Evolutionary conservation across 1,284 basidiomycete genomes (phyloP).

Genomic region (Trametes pubescens): DNA sequence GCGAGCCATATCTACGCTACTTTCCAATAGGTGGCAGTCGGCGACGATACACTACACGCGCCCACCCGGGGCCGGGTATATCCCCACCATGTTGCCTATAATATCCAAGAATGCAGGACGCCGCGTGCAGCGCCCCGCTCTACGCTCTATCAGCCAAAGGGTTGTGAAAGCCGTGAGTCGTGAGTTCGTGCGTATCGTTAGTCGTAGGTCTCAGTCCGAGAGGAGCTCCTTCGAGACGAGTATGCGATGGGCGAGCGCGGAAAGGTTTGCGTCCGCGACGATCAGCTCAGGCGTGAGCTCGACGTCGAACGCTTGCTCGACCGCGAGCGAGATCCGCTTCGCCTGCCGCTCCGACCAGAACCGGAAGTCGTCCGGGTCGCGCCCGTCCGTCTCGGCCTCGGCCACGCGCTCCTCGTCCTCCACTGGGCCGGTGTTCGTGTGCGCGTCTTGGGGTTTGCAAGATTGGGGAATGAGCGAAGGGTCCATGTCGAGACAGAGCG

Average conservation of each 20-base stretch:
- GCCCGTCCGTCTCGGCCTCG: conserved; percentile 45
- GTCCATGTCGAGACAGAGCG: conserved; percentile 88
- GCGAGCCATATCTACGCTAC: too few relatives aligned
- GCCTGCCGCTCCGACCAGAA: conserved; percentile 95
- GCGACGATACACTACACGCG: not conserved
- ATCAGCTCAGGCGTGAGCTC: conserved; percentile 92
- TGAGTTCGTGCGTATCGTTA: not conserved
- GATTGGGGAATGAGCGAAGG: conserved; percentile 83
- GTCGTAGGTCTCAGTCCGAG: conserved; percentile 29
- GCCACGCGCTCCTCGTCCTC: conserved; percentile 29
- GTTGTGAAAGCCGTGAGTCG: not conserved
- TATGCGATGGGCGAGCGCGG: conserved; percentile 83
- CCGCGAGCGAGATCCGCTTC: conserved; percentile 81
- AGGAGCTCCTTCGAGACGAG: conserved; percentile 82
- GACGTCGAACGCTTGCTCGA: conserved; percentile 85
- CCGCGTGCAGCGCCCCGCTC: too few relatives aligned
- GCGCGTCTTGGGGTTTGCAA: conserved; percentile 49
- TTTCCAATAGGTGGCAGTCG: not conserved
- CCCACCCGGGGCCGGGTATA: too few relatives aligned
- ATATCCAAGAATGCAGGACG: too few relatives aligned
- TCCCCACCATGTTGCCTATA: too few relatives aligned
- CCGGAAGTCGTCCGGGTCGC: conserved; percentile 91
- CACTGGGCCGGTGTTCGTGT: not conserved
- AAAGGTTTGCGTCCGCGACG: conserved; percentile 92
- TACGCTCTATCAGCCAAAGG: not conserved